Conservation (phyloP, 495 filamentous ascomycete genomes). For the Daldinia decipiens region DNA sequence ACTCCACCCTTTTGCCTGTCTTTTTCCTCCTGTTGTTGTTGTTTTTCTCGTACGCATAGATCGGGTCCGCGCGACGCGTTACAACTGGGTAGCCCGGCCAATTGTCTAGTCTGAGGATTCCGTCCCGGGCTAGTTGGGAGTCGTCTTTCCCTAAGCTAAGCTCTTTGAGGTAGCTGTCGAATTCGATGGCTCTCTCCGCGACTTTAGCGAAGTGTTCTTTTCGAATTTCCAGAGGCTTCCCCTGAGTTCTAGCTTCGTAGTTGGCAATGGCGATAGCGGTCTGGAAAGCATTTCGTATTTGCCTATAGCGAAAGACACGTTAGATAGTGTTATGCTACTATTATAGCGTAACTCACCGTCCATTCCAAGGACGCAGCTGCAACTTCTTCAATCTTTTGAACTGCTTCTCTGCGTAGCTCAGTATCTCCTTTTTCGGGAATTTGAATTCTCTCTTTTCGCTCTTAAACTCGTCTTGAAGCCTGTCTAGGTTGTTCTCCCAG, state of each 20-base stretch:
- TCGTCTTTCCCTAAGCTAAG: not conserved
- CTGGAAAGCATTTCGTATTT: not conserved
- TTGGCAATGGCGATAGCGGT: not conserved
- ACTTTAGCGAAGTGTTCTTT: not conserved
- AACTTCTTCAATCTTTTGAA: not conserved
- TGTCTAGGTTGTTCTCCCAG: constrained; percentile 1
- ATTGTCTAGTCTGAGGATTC: not conserved
- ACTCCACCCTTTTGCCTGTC: not conserved
- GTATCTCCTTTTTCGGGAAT: not conserved
- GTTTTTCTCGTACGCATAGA: not conserved
- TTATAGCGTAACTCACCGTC: not conserved
- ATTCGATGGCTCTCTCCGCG: not conserved
- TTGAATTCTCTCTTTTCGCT: not conserved
- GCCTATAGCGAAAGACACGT: not conserved
- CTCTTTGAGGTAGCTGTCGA: not conserved
- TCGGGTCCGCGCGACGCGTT: not conserved
- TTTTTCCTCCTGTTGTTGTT: not conserved
- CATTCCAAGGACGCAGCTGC: not conserved
- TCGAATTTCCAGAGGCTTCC: not conserved
- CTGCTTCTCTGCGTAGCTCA: not conserved
- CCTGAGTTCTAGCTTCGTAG: not conserved
- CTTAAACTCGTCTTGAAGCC: not conserved
- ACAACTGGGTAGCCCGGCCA: not conserved
- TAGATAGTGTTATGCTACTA: not conserved
- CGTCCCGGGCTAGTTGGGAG: constrained; percentile 1